A percentile compares a stretch with the other conserved stretches of the same genome.
phyloP scores from a whole-genome alignment of 176 grass and related monocot genomes.

The Neostapfia colusana region DNA sequence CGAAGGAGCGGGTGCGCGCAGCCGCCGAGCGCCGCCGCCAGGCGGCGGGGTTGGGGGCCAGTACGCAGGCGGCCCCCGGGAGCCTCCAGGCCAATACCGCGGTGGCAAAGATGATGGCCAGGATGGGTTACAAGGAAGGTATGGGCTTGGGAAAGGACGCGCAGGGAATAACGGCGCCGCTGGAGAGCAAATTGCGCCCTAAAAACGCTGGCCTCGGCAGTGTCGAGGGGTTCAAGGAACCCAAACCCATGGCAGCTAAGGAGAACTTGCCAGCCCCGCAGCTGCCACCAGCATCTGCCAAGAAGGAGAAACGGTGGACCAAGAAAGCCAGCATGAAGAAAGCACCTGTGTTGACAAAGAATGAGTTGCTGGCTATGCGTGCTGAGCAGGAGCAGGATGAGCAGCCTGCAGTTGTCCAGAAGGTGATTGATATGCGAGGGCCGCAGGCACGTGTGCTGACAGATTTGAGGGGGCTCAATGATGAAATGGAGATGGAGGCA shows the following conservation, averaged over 20 bases:
- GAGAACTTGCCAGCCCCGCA: conserved; percentile 12
- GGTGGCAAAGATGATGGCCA: conserved; percentile 68
- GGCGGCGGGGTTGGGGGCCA: conserved; percentile 21
- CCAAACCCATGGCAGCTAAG: conserved; percentile 49
- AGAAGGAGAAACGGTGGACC: conserved; percentile 60
- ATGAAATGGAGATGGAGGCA: conserved; percentile 58
- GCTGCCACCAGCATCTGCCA: neutral
- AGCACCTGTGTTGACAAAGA: conserved; percentile 57
- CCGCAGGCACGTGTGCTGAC: conserved; percentile 65
- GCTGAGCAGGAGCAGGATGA: conserved; percentile 63
- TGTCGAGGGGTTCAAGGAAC: conserved; percentile 73
- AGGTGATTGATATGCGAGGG: conserved; percentile 82
- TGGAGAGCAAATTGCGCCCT: conserved; percentile 51
- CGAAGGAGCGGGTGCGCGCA: conserved; percentile 58
- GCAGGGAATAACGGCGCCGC: conserved; percentile 51
- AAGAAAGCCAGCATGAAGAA: conserved; percentile 54
- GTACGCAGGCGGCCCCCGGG: conserved; percentile 29
- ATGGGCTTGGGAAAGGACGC: conserved; percentile 67
- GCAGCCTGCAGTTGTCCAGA: conserved; percentile 50
- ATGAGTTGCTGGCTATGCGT: conserved; percentile 57
- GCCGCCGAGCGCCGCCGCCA: conserved; percentile 40
- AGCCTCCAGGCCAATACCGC: conserved; percentile 47
- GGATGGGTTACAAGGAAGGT: conserved; percentile 76
- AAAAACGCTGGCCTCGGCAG: conserved; percentile 77
- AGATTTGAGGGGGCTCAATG: conserved; percentile 63